Evolutionary conservation across 148 eudicot species (phyloP), one percentile per base, ranked within the genome.

Genomic region (Amaranthus palmeri): DNA sequence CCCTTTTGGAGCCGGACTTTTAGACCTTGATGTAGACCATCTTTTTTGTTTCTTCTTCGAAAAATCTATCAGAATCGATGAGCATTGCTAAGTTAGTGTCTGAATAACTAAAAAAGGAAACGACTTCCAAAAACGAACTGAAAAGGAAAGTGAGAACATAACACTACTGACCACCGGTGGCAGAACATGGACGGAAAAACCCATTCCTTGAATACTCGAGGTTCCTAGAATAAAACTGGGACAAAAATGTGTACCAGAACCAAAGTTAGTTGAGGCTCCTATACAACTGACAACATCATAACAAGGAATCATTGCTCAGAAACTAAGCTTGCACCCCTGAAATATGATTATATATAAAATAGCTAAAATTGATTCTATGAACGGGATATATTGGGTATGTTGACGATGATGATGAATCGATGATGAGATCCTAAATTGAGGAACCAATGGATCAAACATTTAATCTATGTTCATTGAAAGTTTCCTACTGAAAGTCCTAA

Each of bases 101-200:
- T 58, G 65, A 75, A 25, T 25, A 36, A 4, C 46, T 36, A 56
- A 43, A 40, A 52, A 54, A 58, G 59, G 52, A 57, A 66, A 69
- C 47, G 18, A 61, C 4, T 10, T 47, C 55, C 4, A 46, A 66
- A 70, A 13, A 46, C 1, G 54, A 75, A 41, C 41, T 51, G n/a
- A 61, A 67, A 45, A 7, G 57, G 17, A 51, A 49, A 10, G 54
- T 12, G 59, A 68, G 6, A 78, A 69, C 68, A 60, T 61, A 42
- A 63, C 78, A 15, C 12, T 68, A 78, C 83, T 72, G 86, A 93
- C 96, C 98, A 83, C 90, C 83, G 80, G 86, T 78, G 46, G 92
- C 92, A 69, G 72, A 77, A 57, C 85, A 77, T 77, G 67, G 80
- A 76, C 65, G 72, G 41, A 90, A 84, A 75, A 74, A 72, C 64